Base-by-base conservation (phyloP, 1,284 basidiomycete species). In the Naganishia cerealis region DNA sequence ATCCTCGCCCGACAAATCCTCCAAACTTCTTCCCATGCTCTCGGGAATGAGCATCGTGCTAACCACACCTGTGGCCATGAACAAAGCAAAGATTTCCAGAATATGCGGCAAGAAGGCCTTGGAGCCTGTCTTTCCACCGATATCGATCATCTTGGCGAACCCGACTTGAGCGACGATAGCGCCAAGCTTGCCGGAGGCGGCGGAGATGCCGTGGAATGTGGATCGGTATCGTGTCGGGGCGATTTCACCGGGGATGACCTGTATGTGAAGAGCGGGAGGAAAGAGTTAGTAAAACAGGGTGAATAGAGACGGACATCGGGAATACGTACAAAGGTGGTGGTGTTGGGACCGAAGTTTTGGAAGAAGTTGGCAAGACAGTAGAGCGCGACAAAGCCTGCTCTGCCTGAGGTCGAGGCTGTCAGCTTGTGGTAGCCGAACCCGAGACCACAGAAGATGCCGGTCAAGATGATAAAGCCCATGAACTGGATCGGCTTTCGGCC, bases 181-280 rank as follows among this genome's bases (percentile, higher is more conserved):
- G 52, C 91, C 91, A 59, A 91, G 83, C 80, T 92, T 93, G 62
- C 90, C 90, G 33, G 85, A 86, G 4, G 89, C 90, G 21, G 91
- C 91, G 21, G 88, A 89, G 77, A 94, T 91, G 79, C 91, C 91
- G 79, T 92, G 90, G 2, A 86, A 88, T 6, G 90, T 91, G 0
- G 89, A 89, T 59, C 90, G 85, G 81, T 91, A 91, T 55, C 91
- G 87, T 2, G 91, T 93, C 1, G 91, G 91, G 87, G 92, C 94
- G 36, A 84, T 86, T 79, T 94, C 90, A 67, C 89, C 90, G 9
- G 92, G 91, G 42, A 93, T 83, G 72, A 92, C 61, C 61, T 63
- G 61, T 6, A 33, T 33, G 29, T 33, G n/a, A n/a, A n/a, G n/a
- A 42, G 8, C 15, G 7, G 29, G 8, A 48, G 29, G 16, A 50